phyloP scores from a whole-genome alignment of 192 early-diverging fungal species.

The Rhizophlyctis rosea region DNA sequence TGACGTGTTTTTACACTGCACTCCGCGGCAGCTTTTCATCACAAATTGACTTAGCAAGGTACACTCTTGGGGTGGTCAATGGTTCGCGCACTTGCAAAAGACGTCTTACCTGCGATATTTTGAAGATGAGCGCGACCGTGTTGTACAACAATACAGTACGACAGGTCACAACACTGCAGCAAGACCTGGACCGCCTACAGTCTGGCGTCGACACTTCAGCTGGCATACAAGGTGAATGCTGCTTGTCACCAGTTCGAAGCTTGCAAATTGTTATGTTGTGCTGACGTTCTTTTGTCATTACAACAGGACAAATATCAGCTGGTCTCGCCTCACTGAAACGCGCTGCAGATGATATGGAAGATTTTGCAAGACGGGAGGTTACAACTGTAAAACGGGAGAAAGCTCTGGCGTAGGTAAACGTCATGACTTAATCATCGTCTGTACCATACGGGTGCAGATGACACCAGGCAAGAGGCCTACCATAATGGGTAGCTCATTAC shows the following conservation, averaged over 20 bases:
- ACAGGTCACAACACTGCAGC: constrained; percentile 27
- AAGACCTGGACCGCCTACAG: constrained; percentile 35
- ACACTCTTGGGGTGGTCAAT: too few relatives aligned
- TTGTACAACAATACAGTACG: constrained; percentile 41
- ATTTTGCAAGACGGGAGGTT: constrained; percentile 43
- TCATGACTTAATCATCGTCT: not conserved
- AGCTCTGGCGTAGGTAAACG: constrained; percentile 37
- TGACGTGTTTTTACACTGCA: too few relatives aligned
- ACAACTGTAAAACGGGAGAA: constrained; percentile 46
- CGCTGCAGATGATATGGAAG: constrained; percentile 37
- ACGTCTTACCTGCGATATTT: too few relatives aligned
- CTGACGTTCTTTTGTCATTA: too few relatives aligned
- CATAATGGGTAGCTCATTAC: constrained; percentile 1
- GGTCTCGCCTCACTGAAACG: constrained; percentile 38
- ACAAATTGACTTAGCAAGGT: too few relatives aligned
- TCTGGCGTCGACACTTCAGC: constrained; percentile 24
- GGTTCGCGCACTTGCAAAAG: too few relatives aligned
- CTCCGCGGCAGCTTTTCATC: too few relatives aligned
- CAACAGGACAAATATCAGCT: constrained; percentile 31
- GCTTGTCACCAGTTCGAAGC: too few relatives aligned
- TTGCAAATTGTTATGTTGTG: too few relatives aligned
- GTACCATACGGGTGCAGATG: too few relatives aligned
- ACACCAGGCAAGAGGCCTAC: not conserved
- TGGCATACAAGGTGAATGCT: constrained; percentile 26
- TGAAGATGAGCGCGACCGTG: constrained; percentile 38